phyloP scores from a whole-genome alignment of 805 yeast genomes.

The Metschnikowia colocasiae region DNA sequence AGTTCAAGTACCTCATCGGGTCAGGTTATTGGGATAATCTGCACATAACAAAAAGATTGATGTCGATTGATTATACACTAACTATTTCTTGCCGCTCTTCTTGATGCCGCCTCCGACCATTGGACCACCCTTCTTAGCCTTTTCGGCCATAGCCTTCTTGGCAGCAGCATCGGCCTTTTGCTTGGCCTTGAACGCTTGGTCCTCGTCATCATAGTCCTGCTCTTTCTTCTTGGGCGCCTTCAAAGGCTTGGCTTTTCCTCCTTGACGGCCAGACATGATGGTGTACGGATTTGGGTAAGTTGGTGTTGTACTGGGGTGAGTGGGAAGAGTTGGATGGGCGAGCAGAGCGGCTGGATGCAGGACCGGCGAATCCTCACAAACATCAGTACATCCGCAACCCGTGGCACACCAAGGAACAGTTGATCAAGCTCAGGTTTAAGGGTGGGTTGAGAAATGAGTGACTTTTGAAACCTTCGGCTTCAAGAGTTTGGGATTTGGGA shows the following conservation, averaged over 20 bases:
- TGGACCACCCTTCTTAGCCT: conserved; percentile 89
- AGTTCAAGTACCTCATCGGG: too few relatives aligned
- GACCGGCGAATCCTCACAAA: too few relatives aligned
- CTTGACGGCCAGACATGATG: conserved; percentile 91
- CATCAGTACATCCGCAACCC: too few relatives aligned
- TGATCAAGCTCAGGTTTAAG: too few relatives aligned
- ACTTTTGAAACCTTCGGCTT: too few relatives aligned
- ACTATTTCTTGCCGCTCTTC: conserved; percentile 56
- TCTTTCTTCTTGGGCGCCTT: conserved; percentile 80
- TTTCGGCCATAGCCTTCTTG: conserved; percentile 81
- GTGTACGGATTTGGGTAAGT: background rate
- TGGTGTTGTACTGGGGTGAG: background rate
- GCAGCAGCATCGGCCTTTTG: conserved; percentile 95
- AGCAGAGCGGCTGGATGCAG: background rate
- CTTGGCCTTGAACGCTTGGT: conserved; percentile 84
- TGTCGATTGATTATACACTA: background rate
- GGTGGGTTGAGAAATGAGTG: too few relatives aligned
- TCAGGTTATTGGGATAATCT: background rate
- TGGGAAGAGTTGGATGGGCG: background rate
- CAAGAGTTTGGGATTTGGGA: too few relatives aligned
- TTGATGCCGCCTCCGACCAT: conserved; percentile 92
- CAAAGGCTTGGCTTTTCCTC: conserved; percentile 92
- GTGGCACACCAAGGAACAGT: too few relatives aligned
- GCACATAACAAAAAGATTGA: background rate
- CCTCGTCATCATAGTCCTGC: conserved; percentile 82